Evolutionary conservation across 768 basidiomycete genomes (phyloP).

Genomic region (Auriculariales sp.): DNA sequence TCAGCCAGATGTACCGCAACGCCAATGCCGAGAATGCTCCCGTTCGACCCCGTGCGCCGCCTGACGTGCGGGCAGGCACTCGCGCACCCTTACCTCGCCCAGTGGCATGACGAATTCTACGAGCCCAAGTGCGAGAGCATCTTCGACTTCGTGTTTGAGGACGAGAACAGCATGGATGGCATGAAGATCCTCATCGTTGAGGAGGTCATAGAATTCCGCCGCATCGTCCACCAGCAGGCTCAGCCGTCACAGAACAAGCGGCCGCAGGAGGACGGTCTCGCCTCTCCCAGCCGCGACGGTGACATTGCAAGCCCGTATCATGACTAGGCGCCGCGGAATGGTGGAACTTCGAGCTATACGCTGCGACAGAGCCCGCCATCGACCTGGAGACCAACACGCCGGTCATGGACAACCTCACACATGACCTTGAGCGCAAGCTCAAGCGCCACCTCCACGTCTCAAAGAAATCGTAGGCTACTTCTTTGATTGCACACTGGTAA

Average conservation of each 20-base stretch:
- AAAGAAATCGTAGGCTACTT: too few species aligned
- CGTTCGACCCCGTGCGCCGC: constrained; percentile 92
- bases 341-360: too few species aligned
- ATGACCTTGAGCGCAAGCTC: too few species aligned
- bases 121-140: constrained; percentile 64
- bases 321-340: too few species aligned
- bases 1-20: constrained; percentile 80
- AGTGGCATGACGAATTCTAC: constrained; percentile 96
- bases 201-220: constrained; percentile 80
- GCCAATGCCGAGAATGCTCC: constrained; percentile 85
- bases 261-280: constrained; percentile 40
- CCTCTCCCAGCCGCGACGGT: too few species aligned
- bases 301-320: too few species aligned
- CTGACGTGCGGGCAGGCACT: constrained; percentile 94
- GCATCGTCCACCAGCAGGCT: constrained; percentile 74
- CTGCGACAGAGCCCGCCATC: too few species aligned
- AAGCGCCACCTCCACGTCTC: not conserved
- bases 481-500: too few species aligned
- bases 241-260: constrained; percentile 57
- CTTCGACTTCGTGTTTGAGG: constrained; percentile 94
- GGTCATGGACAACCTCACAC: too few species aligned
- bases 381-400: too few species aligned
- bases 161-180: constrained; percentile 90
- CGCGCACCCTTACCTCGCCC: constrained; percentile 88
- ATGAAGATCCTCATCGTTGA: constrained; percentile 94